phyloP scores from a whole-genome alignment of 2,329 filamentous ascomycete species.

The Cladosporium sp. region DNA sequence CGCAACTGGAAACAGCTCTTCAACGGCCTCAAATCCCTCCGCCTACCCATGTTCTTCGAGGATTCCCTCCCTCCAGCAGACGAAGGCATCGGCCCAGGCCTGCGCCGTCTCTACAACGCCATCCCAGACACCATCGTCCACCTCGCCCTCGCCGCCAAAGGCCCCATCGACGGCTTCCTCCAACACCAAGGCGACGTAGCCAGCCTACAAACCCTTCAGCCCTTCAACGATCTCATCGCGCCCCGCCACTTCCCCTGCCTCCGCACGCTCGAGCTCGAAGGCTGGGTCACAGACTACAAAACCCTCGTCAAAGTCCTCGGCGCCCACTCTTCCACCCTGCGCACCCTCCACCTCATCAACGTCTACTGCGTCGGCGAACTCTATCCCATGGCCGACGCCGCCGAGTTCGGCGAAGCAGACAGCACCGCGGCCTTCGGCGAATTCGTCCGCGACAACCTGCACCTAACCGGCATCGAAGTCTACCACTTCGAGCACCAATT shows the following conservation, averaged over 20 bases:
- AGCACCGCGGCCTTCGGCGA: not conserved
- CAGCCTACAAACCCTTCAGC: not conserved
- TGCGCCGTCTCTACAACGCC: not conserved
- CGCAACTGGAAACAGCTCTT: slow-evolving; percentile 3
- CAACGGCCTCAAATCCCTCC: not conserved
- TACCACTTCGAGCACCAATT: slow-evolving; percentile 5
- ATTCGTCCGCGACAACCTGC: not conserved
- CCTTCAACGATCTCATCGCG: slow-evolving; percentile 5
- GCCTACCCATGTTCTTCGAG: slow-evolving; percentile 8
- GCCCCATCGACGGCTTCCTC: slow-evolving; percentile 9
- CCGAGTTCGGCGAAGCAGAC: not conserved
- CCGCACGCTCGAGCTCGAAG: slow-evolving; percentile 1
- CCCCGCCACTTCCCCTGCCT: not conserved
- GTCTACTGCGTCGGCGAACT: slow-evolving; percentile 5
- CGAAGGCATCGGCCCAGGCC: slow-evolving; percentile 3
- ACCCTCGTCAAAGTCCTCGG: not conserved
- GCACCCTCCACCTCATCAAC: slow-evolving; percentile 8
- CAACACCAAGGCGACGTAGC: not conserved
- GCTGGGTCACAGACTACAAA: slow-evolving; percentile 7
- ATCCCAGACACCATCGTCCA: slow-evolving; percentile 6
- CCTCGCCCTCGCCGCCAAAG: slow-evolving; percentile 7
- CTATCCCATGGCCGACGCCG: not conserved
- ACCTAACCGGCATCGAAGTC: slow-evolving; percentile 9
- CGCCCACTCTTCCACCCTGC: slow-evolving; percentile 4
- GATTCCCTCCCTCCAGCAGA: not conserved